Conservation (phyloP, 768 basidiomycete species). For the Termitomyces titanicus region DNA sequence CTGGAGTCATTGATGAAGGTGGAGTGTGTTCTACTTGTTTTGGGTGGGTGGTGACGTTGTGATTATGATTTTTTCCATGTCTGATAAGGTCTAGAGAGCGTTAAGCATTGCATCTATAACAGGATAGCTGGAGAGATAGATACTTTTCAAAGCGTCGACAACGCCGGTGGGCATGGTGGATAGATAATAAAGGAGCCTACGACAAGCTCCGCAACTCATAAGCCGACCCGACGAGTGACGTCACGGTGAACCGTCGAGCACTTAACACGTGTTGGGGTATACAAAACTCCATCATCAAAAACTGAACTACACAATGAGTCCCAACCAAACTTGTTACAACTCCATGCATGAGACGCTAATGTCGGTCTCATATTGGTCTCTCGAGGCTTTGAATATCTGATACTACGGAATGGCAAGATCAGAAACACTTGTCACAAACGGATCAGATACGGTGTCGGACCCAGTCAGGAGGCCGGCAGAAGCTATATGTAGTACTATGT, state of each 20-base stretch:
- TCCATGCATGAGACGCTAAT: too few species aligned
- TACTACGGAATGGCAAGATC: too few species aligned
- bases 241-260: constrained; percentile 5
- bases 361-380: too few species aligned
- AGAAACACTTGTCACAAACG: too few species aligned
- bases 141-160: constrained; percentile 89
- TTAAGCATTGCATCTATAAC: constrained; percentile 7
- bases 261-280: not conserved
- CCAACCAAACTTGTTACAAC: too few species aligned
- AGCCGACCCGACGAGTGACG: constrained; percentile 11
- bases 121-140: constrained; percentile 17
- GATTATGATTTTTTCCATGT: constrained; percentile 69
- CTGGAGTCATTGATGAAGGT: constrained; percentile 26
- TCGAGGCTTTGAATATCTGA: too few species aligned
- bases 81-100: constrained; percentile 65
- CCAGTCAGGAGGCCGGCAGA: too few species aligned
- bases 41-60: constrained; percentile 26
- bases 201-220: constrained; percentile 6
- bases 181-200: not conserved
- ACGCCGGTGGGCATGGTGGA: constrained; percentile 59
- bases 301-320: too few species aligned
- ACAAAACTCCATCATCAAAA: too few species aligned
- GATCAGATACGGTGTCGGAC: not conserved
- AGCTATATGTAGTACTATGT: too few species aligned
- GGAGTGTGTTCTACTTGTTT: constrained; percentile 22